Base-by-base conservation (phyloP, 2,329 filamentous ascomycete genomes). In the Drechslerella dactyloides region DNA sequence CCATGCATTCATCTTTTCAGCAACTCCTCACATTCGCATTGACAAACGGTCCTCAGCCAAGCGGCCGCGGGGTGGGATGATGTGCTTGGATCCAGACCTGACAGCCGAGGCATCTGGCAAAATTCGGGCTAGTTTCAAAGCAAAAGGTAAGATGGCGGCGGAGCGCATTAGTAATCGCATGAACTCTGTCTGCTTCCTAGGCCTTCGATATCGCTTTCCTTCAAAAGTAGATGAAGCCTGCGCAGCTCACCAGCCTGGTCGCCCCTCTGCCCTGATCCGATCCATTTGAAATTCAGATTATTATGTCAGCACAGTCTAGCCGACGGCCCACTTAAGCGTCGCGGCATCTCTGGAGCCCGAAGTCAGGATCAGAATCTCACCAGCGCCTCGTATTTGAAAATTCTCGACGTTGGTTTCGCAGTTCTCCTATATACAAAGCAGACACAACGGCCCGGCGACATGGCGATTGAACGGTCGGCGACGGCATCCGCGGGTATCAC, bases 301-400 rank as follows among this genome's bases (percentile, higher is more conserved):
- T 70, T 70, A 70, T 70, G 66, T 70, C 66, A 70, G 66, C 66
- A 56, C 50, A 59, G 24, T 35, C 59, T 60, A 56, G 27, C 50
- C 48, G 42, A 63, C n/a, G 40, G 30, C 53, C 37, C 50, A 40
- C 19, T 52, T 69, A 27, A 19, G 33, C 51, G 35, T 48, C 48
- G 51, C 58, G 46, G 51, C 55, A 13, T 42, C 4, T 42, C 37
- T 42, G 3, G n/a, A 42, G 13, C 13, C 2, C 37, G 4, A 42
- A 42, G 5, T 6, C 15, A 24, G n/a, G 10, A 42, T n/a, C 21
- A n/a, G n/a, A 17, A 19, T 27, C 13, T 15, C 24, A 33, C 27
- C 35, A 17, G 21, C 27, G n/a, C 30, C 5, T 53, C 30, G 15
- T 11, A 30, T 15, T 17, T 13, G 23, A 6, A 30, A 2, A 30